A percentile compares a stretch with the other conserved stretches of the same genome.
Evolutionary conservation across 1,139 yeast species (phyloP).

Genomic region (Meyerozyma elateridarum): DNA sequence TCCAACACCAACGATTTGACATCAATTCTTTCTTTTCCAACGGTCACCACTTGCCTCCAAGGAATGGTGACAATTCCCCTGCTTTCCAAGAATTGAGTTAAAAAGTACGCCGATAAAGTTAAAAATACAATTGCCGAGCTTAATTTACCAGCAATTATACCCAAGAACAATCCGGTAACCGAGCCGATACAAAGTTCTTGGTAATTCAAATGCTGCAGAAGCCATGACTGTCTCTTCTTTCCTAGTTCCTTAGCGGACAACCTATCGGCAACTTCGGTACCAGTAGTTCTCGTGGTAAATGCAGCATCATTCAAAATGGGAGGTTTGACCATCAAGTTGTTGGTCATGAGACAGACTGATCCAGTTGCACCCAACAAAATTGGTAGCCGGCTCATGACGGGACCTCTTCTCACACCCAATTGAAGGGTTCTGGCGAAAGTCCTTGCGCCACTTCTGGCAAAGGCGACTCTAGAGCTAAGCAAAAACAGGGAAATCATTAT

Average conservation of each 20-base stretch:
- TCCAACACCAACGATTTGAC: constrained; percentile 51
- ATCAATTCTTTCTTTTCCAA: constrained; percentile 46
- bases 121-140: constrained; percentile 53
- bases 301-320: constrained; percentile 2
- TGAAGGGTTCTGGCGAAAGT: constrained; percentile 1
- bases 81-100: constrained; percentile 55
- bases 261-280: neutral
- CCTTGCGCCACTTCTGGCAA: constrained; percentile 1
- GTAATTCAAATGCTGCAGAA: constrained; percentile 37
- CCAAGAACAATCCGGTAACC: constrained; percentile 58
- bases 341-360: constrained; percentile 1
- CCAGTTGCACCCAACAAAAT: constrained; percentile 3
- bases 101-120: constrained; percentile 46
- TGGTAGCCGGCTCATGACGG: neutral
- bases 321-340: neutral
- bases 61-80: constrained; percentile 52
- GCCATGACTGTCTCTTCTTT: constrained; percentile 4
- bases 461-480: constrained; percentile 2
- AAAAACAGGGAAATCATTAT: too few relatives aligned
- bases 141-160: constrained; percentile 62
- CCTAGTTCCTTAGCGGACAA: neutral
- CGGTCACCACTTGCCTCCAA: constrained; percentile 38
- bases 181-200: constrained; percentile 68
- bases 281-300: neutral
- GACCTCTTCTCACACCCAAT: neutral